phyloP scores from a whole-genome alignment of 805 yeast species.

The Candida sonorensis region DNA sequence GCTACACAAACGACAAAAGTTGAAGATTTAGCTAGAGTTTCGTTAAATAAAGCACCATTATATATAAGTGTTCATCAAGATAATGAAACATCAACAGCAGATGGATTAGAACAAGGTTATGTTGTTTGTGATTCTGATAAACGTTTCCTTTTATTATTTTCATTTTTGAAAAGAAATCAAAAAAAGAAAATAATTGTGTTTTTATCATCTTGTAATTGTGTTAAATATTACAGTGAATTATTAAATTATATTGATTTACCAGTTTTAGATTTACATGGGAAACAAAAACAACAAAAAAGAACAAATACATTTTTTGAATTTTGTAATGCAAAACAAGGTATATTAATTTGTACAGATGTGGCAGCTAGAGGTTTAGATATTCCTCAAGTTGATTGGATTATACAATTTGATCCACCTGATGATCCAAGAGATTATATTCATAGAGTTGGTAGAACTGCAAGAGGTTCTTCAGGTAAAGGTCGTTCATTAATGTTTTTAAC shows the following conservation, averaged over 20 bases:
- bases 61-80: conserved; percentile 90
- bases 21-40: conserved; percentile 95
- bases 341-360: conserved; percentile 91
- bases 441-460: conserved; percentile 98
- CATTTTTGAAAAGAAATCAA: conserved; percentile 86
- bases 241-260: conserved; percentile 95
- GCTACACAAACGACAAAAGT: conserved; percentile 99
- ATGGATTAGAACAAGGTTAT: conserved; percentile 96
- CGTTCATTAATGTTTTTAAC: conserved; percentile 91
- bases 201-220: conserved; percentile 93
- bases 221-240: conserved; percentile 91
- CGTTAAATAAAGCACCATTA: conserved; percentile 86
- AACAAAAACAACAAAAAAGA: conserved; percentile 97
- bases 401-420: conserved; percentile 99
- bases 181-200: conserved; percentile 93
- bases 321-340: conserved; percentile 94
- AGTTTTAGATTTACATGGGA: conserved; percentile 93
- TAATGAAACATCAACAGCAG: conserved; percentile 83
- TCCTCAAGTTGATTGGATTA: conserved; percentile 98
- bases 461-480: conserved; percentile 86
- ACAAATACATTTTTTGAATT: conserved; percentile 97
- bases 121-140: conserved; percentile 96
- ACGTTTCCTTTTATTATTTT: conserved; percentile 81
- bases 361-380: conserved; percentile 99
- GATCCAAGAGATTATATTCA: conserved; percentile 99